Evolutionary conservation across 2,329 filamentous ascomycete genomes (phyloP).

Genomic region (Endothia cerciana): DNA sequence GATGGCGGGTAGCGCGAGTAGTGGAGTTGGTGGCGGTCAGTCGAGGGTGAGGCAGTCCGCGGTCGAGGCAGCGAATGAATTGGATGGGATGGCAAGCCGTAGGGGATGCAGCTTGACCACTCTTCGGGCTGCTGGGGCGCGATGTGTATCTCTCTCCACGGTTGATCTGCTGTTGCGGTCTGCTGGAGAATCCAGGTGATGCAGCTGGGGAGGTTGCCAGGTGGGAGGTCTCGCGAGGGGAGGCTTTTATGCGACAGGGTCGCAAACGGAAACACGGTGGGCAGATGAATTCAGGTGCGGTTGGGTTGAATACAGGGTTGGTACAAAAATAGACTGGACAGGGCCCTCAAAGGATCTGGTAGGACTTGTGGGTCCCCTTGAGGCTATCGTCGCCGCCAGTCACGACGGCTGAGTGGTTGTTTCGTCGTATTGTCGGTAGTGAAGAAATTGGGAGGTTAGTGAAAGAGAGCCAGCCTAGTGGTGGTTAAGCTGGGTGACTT

Average conservation of each 20-base stretch:
- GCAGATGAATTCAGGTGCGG: conserved; percentile 4
- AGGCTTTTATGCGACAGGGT: conserved; percentile 2
- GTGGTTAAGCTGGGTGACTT: not conserved
- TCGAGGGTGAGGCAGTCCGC: conserved; percentile 11
- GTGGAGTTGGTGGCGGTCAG: conserved; percentile 16
- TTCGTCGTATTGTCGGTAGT: not conserved
- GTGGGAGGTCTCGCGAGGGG: not conserved
- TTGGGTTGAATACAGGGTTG: not conserved
- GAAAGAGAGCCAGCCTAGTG: not conserved
- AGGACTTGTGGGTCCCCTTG: not conserved
- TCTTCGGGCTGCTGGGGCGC: not conserved
- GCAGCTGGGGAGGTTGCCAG: conserved; percentile 6
- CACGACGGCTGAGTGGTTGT: not conserved
- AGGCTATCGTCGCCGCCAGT: conserved; percentile 5
- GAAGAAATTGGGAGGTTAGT: conserved; percentile 10
- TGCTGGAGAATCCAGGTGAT: conserved; percentile 9
- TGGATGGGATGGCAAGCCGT: not conserved
- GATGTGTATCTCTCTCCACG: not conserved
- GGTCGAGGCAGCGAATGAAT: not conserved
- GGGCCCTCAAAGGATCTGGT: not conserved
- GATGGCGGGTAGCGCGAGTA: conserved; percentile 19
- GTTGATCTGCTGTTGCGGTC: not conserved
- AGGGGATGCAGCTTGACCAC: not conserved
- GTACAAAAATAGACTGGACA: conserved; percentile 8
- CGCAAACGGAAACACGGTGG: conserved; percentile 1